Conservation (phyloP, 176 grass and related monocot genomes). For the barley (Hordeum vulgare) region DNA sequence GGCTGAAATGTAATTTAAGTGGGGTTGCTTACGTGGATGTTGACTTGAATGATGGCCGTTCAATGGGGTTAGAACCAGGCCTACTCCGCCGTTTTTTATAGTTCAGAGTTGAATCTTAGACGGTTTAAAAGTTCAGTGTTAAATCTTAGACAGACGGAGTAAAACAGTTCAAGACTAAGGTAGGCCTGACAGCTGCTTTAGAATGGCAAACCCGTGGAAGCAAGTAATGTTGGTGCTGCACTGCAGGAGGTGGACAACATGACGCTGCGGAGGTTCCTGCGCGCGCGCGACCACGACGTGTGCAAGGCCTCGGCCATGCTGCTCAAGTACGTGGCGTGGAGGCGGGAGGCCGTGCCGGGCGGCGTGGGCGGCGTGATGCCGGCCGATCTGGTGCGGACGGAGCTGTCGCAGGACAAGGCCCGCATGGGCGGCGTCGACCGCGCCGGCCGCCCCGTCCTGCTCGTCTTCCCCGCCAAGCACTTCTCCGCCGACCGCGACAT, state of each 20-base stretch:
- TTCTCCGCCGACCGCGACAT: conserved; percentile 55
- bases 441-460: conserved; percentile 42
- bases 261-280: conserved; percentile 69
- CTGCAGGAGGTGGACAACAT: conserved; percentile 68
- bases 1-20: too few relatives aligned
- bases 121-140: too few relatives aligned
- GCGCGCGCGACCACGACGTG: conserved; percentile 56
- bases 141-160: too few relatives aligned
- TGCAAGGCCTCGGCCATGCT: conserved; percentile 58
- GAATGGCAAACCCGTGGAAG: too few relatives aligned
- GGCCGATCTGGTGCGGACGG: conserved; percentile 34
- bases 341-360: conserved; percentile 44
- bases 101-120: too few relatives aligned
- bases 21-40: too few relatives aligned
- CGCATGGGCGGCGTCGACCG: conserved; percentile 63
- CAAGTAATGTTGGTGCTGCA: too few relatives aligned
- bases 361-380: conserved; percentile 53
- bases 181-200: too few relatives aligned
- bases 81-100: too few relatives aligned
- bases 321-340: conserved; percentile 63
- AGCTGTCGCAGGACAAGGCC: conserved; percentile 53
- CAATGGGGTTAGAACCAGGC: too few relatives aligned
- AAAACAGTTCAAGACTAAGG: too few relatives aligned
- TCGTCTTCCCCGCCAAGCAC: conserved; percentile 49
- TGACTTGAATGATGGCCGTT: too few relatives aligned